Conservation (phyloP, 2,329 filamentous ascomycete genomes). For the Alternaria postmessia region DNA sequence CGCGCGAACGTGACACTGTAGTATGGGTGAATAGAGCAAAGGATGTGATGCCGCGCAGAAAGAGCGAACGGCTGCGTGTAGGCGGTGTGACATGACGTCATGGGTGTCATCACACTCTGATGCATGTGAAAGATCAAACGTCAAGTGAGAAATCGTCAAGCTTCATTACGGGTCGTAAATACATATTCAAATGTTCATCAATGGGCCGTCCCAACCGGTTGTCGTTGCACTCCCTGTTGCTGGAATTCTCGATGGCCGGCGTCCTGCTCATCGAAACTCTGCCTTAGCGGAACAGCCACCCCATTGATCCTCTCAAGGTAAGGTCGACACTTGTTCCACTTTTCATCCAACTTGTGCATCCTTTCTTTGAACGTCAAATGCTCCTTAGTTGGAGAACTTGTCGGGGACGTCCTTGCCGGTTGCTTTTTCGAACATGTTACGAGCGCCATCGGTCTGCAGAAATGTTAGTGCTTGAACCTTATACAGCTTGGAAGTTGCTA, state of each 20-base stretch:
- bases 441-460: conserved; percentile 56
- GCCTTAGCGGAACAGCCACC: conserved; percentile 12
- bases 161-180: not conserved
- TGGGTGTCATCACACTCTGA: not conserved
- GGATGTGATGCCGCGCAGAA: not conserved
- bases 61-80: not conserved
- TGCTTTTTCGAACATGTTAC: conserved; percentile 60
- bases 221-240: not conserved
- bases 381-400: conserved; percentile 58
- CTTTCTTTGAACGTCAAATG: conserved; percentile 2
- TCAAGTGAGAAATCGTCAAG: not conserved
- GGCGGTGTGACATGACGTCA: not conserved
- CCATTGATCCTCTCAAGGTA: conserved; percentile 26
- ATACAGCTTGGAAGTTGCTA: not conserved
- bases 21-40: not conserved
- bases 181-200: not conserved
- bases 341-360: conserved; percentile 14
- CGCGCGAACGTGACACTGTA: not conserved
- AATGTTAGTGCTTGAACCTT: not conserved
- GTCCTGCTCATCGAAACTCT: not conserved
- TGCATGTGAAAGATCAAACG: not conserved
- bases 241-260: not conserved
- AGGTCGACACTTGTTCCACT: conserved; percentile 20
- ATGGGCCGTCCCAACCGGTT: not conserved
- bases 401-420: conserved; percentile 60